phyloP scores from a whole-genome alignment of 1,284 basidiomycete species.

The Xerocomus cyaneibrunnescens region DNA sequence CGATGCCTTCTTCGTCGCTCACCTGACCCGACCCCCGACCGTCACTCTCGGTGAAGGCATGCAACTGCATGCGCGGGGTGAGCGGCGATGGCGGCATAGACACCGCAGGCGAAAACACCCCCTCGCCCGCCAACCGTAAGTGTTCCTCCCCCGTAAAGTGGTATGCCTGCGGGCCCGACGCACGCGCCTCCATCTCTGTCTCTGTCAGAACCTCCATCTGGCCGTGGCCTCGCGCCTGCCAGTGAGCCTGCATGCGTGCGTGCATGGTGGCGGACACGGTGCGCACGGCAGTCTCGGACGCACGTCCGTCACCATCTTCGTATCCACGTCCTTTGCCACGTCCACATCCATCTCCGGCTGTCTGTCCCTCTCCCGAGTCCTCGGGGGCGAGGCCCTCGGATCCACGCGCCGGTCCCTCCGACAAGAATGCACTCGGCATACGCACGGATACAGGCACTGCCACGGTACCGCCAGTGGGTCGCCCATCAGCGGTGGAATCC shows the following conservation, averaged over 20 bases:
- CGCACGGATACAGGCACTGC: not conserved
- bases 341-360: not conserved
- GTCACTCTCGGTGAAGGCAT: conserved; percentile 3
- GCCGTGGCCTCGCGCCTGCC: not conserved
- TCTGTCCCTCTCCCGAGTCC: conserved; percentile 3
- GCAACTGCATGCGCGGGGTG: conserved; percentile 16
- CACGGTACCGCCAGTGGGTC: not conserved
- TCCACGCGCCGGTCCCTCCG: not conserved
- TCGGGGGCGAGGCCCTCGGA: conserved; percentile 24
- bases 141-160: conserved; percentile 54
- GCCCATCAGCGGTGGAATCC: conserved; percentile 11
- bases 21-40: not conserved
- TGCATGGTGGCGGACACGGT: not conserved
- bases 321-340: too few species aligned
- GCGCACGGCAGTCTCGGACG: not conserved
- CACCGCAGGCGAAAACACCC: conserved; percentile 65
- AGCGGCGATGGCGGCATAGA: conserved; percentile 63
- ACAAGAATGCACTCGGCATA: not conserved
- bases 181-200: not conserved
- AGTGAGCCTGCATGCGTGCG: not conserved
- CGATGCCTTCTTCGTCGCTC: conserved; percentile 15
- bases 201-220: not conserved
- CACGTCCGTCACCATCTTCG: not conserved
- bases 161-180: conserved; percentile 39
- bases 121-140: conserved; percentile 63